Evolutionary conservation across 352 stramenopile genomes (phyloP).

Genomic region (Phytophthora sp.): DNA sequence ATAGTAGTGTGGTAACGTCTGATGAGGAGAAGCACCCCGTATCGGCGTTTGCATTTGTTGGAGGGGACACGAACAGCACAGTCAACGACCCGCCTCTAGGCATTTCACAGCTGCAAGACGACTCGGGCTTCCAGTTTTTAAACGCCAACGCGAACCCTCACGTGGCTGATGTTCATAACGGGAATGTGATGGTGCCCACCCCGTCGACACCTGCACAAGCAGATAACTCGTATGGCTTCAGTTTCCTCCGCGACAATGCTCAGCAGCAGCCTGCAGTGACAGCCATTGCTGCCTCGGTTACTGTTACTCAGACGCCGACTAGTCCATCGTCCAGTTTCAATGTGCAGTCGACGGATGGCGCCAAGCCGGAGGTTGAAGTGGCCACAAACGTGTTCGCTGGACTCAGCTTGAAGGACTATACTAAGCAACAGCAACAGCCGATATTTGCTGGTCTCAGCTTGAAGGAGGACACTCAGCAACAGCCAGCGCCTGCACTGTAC

Average conservation of each 20-base stretch:
- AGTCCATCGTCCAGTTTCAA: conserved; percentile 50
- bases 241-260: conserved; percentile 44
- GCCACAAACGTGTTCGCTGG: conserved; percentile 61
- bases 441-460: conserved; percentile 69
- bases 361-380: conserved; percentile 17
- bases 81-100: conserved; percentile 39
- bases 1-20: conserved; percentile 17
- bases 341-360: conserved; percentile 33
- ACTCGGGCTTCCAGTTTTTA: conserved; percentile 54
- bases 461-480: conserved; percentile 29
- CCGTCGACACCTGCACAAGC: conserved; percentile 27
- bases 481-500: conserved; percentile 32
- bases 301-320: conserved; percentile 29
- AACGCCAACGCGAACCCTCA: conserved; percentile 41
- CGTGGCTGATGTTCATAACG: conserved; percentile 21
- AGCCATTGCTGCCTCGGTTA: conserved; percentile 14
- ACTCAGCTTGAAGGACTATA: conserved; percentile 48
- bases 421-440: conserved; percentile 13
- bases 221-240: conserved; percentile 52
- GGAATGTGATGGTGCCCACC: conserved; percentile 28
- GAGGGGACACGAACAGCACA: conserved; percentile 30
- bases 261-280: conserved; percentile 21
- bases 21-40: conserved; percentile 42
- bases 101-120: conserved; percentile 42
- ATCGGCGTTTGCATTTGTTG: conserved; percentile 68